These are phyloP conservation scores for Phytophthora citricola DNA, from an alignment of 352 stramenopile genomes.

Conservation along the genomic window DNA sequence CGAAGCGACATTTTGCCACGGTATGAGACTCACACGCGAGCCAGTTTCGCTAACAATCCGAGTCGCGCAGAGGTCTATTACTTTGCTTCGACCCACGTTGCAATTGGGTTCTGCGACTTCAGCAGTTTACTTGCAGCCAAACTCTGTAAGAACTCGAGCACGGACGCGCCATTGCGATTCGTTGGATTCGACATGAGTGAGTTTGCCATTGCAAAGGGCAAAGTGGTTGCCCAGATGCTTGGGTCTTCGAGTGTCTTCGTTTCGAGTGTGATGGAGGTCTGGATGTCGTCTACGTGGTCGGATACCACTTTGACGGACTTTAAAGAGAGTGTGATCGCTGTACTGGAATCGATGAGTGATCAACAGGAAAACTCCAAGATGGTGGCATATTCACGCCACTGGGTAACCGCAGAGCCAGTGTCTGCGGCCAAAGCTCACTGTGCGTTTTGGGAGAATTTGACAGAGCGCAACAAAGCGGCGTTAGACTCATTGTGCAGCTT, in stretches of 20 bases:
- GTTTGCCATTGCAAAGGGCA: conserved; percentile 36
- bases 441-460: conserved; percentile 23
- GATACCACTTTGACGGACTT: conserved; percentile 26
- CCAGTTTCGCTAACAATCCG: conserved; percentile 24
- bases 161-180: conserved; percentile 15
- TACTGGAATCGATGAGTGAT: conserved; percentile 5
- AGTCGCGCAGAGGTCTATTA: conserved; percentile 23
- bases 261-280: conserved; percentile 35
- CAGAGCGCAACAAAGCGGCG: background rate
- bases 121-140: conserved; percentile 18
- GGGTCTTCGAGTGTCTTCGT: conserved; percentile 12
- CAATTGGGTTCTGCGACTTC: conserved; percentile 35
- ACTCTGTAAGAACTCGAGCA: conserved; percentile 9
- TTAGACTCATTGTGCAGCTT: conserved; percentile 12
- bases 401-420: conserved; percentile 18
- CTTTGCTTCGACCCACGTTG: conserved; percentile 36
- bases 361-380: conserved; percentile 28
- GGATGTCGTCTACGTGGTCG: conserved; percentile 38
- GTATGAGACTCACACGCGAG: conserved; percentile 16
- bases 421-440: conserved; percentile 24
- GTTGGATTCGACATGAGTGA: conserved; percentile 41
- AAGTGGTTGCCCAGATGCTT: conserved; percentile 37
- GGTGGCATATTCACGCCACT: conserved; percentile 30
- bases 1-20: background rate
- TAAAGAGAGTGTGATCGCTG: conserved; percentile 6